These are phyloP conservation scores for Wickerhamomyces chambardii DNA, from an alignment of 805 yeast genomes.

Conservation along the genomic window DNA sequence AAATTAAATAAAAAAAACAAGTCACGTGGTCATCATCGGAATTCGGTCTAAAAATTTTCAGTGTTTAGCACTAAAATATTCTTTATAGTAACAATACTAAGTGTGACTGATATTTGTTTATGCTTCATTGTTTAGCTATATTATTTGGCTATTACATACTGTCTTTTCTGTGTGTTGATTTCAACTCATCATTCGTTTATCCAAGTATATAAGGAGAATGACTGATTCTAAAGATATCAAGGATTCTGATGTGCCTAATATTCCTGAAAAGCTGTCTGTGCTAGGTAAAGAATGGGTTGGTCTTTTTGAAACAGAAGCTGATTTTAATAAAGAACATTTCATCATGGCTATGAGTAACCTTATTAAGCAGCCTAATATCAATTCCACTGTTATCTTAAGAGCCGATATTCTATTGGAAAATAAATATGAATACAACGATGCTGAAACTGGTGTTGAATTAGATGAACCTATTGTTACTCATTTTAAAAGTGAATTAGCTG, in stretches of 20 bases:
- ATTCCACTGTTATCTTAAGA: constrained; percentile 82
- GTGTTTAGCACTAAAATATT: no score
- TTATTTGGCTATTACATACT: no score
- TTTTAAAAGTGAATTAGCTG: constrained; percentile 15
- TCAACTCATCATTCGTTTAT: no score
- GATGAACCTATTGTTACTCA: constrained; percentile 17
- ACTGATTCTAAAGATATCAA: constrained; percentile 1
- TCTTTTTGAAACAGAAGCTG: constrained; percentile 37
- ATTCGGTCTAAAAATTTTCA: no score
- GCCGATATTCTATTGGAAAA: constrained; percentile 69
- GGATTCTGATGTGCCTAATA: constrained; percentile 26
- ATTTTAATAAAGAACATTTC: constrained; percentile 48
- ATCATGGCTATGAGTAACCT: constrained; percentile 72
- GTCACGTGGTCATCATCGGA: no score
- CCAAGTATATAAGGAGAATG: no score
- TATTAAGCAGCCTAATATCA: constrained; percentile 78
- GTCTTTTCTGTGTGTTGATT: no score
- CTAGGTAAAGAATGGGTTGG: constrained; percentile 61
- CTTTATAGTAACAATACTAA: no score
- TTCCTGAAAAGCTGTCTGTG: constrained; percentile 28
- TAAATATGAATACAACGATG: constrained; percentile 28
- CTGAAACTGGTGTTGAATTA: constrained; percentile 19
- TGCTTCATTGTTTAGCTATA: no score
- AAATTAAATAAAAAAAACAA: no score
- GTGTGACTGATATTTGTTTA: no score